Conservation (phyloP, 306 rosid genomes). For the Rosa lucieae region DNA sequence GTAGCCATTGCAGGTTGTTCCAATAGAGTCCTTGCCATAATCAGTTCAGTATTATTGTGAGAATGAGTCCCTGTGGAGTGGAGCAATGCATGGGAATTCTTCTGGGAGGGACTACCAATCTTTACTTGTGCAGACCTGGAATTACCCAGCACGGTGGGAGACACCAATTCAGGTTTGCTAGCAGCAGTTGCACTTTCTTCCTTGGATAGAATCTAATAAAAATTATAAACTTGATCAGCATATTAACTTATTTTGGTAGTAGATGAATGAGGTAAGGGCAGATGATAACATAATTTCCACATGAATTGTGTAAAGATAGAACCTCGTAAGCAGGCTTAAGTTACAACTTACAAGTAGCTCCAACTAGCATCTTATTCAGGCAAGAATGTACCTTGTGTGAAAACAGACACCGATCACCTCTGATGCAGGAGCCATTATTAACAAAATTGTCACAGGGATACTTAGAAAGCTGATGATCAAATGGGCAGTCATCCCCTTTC, state of each 20-base stretch:
- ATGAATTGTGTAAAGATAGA: background rate
- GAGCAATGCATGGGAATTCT: constrained; percentile 22
- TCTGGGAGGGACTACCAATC: constrained; percentile 28
- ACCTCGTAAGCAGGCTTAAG: constrained; percentile 4
- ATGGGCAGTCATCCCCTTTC: constrained; percentile 93
- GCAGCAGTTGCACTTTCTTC: constrained; percentile 37
- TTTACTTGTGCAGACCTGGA: constrained; percentile 37
- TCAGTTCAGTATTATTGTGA: constrained; percentile 28
- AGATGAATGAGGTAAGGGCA: background rate
- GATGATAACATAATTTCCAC: too few species aligned
- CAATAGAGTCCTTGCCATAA: constrained; percentile 20
- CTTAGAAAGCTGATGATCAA: constrained; percentile 78
- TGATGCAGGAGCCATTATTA: constrained; percentile 62
- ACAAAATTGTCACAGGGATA: constrained; percentile 71
- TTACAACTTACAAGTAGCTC: background rate
- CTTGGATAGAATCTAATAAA: constrained; percentile 48
- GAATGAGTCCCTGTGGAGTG: constrained; percentile 27
- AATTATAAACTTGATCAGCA: constrained; percentile 20
- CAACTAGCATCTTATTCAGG: constrained; percentile 13
- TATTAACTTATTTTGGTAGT: background rate
- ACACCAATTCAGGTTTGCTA: constrained; percentile 41
- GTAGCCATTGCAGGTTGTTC: constrained; percentile 38
- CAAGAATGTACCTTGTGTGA: constrained; percentile 71
- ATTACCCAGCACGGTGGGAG: constrained; percentile 26
- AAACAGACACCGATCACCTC: constrained; percentile 70